phyloP scores from a whole-genome alignment of 345 rosid species.

The Raphanus sativus region DNA sequence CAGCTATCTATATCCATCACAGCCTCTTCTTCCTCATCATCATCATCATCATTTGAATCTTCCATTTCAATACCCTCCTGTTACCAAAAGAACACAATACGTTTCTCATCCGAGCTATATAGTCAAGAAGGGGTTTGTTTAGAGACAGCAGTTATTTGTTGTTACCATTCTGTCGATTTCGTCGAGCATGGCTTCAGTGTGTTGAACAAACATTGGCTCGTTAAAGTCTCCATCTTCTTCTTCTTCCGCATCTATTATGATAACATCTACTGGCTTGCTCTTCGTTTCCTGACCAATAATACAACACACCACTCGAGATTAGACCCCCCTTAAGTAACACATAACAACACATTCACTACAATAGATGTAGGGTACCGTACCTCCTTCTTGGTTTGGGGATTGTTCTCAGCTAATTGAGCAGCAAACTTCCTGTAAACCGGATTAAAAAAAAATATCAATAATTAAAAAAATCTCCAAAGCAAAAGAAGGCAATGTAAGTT shows the following conservation, averaged over 20 bases:
- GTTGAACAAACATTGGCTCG: constrained; percentile 85
- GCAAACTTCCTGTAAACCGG: constrained; percentile 61
- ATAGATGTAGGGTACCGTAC: constrained; percentile 44
- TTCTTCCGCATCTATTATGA: constrained; percentile 54
- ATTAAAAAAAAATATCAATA: background rate
- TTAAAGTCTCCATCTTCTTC: constrained; percentile 55
- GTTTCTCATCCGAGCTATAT: background rate
- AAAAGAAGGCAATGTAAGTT: background rate
- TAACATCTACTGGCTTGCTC: constrained; percentile 46
- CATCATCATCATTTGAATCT: constrained; percentile 43
- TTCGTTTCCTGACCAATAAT: constrained; percentile 46
- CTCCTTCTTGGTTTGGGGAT: constrained; percentile 52
- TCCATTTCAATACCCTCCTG: constrained; percentile 93
- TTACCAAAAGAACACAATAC: background rate
- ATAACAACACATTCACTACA: background rate
- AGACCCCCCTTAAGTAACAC: background rate
- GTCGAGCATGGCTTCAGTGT: constrained; percentile 84
- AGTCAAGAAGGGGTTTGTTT: too few species aligned
- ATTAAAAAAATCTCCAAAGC: background rate
- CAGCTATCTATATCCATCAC: constrained; percentile 65
- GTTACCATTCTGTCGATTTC: constrained; percentile 87
- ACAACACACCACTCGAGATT: background rate
- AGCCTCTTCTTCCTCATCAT: constrained; percentile 38
- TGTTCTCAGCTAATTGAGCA: constrained; percentile 67
- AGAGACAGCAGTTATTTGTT: background rate